A percentile compares a stretch with the other conserved stretches of the same genome.
phyloP scores from a whole-genome alignment of 495 filamentous ascomycete genomes.

The Barbatosphaeria neglecta region DNA sequence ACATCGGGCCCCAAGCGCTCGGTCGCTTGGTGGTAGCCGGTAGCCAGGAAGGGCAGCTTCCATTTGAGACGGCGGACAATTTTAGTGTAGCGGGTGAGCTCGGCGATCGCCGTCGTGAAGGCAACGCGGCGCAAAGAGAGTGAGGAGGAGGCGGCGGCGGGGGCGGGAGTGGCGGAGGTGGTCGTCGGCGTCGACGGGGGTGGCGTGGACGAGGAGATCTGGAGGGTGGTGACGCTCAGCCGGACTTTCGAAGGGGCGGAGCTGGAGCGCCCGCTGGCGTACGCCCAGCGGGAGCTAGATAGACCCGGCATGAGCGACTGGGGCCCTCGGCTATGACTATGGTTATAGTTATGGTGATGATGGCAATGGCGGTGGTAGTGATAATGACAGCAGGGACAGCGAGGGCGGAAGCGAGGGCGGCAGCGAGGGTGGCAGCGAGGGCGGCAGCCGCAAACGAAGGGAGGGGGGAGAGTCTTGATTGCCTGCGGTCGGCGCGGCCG shows the following conservation, averaged over 20 bases:
- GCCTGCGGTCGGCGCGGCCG: too few relatives aligned
- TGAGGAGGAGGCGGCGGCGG: not conserved
- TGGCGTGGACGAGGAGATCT: not conserved
- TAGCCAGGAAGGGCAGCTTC: conserved; percentile 47
- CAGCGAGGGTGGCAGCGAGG: too few relatives aligned
- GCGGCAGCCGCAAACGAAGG: too few relatives aligned
- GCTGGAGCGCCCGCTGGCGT: not conserved
- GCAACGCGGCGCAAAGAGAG: not conserved
- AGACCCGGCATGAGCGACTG: conserved; percentile 12
- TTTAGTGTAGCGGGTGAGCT: conserved; percentile 43
- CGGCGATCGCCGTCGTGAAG: conserved; percentile 22
- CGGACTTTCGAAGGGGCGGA: not conserved
- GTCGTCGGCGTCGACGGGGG: not conserved
- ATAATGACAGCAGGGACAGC: too few relatives aligned
- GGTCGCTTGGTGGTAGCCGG: conserved; percentile 38
- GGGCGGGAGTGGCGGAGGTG: not conserved
- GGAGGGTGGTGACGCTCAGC: not conserved
- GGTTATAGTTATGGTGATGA: too few relatives aligned
- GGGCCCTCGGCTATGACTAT: too few relatives aligned
- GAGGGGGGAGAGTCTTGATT: too few relatives aligned
- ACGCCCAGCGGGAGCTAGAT: conserved; percentile 10
- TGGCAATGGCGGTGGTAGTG: too few relatives aligned
- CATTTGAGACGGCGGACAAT: conserved; percentile 46
- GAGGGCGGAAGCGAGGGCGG: too few relatives aligned
- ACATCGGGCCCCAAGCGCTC: conserved; percentile 10